A percentile compares a stretch with the other conserved stretches of the same genome.
phyloP scores from a whole-genome alignment of 176 grass and related monocot species.

The Sorghum bicolor region DNA sequence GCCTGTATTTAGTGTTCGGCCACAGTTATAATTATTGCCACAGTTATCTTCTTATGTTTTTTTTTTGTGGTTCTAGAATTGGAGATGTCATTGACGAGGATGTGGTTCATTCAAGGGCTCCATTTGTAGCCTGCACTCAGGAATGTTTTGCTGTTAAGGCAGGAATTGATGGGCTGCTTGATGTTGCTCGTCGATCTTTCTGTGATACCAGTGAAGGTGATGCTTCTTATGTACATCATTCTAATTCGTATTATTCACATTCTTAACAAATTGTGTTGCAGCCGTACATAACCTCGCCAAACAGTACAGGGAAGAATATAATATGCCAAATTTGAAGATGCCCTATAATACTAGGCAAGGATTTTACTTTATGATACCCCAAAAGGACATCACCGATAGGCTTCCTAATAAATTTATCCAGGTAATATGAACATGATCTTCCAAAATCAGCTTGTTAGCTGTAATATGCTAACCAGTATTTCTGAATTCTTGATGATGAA shows the following conservation, averaged over 20 bases:
- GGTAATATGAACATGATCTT: slow-evolving; percentile 45
- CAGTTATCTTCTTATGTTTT: slow-evolving; percentile 30
- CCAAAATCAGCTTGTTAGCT: slow-evolving; percentile 27
- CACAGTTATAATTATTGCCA: slow-evolving; percentile 11
- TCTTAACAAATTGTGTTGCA: slow-evolving; percentile 44
- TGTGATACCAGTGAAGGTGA: slow-evolving; percentile 95
- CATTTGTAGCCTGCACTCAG: slow-evolving; percentile 92
- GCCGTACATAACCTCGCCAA: slow-evolving; percentile 77
- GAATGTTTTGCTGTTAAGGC: slow-evolving; percentile 95
- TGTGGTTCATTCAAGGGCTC: slow-evolving; percentile 90
- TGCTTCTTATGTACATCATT: slow-evolving; percentile 26
- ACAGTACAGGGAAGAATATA: slow-evolving; percentile 80
- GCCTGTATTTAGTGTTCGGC: slow-evolving; percentile 10
- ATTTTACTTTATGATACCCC: slow-evolving; percentile 92
- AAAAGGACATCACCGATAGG: slow-evolving; percentile 74
- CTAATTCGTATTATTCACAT: not conserved
- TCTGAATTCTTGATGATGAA: slow-evolving; percentile 22
- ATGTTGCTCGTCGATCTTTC: slow-evolving; percentile 86
- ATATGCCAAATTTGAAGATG: slow-evolving; percentile 89
- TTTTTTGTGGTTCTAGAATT: slow-evolving; percentile 59
- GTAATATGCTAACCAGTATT: slow-evolving; percentile 30
- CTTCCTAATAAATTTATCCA: slow-evolving; percentile 90
- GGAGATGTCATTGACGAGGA: slow-evolving; percentile 84
- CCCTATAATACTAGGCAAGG: slow-evolving; percentile 75
- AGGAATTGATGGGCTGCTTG: slow-evolving; percentile 84